Conservation (phyloP, 176 grass and related monocot genomes). For the Bromus sterilis region DNA sequence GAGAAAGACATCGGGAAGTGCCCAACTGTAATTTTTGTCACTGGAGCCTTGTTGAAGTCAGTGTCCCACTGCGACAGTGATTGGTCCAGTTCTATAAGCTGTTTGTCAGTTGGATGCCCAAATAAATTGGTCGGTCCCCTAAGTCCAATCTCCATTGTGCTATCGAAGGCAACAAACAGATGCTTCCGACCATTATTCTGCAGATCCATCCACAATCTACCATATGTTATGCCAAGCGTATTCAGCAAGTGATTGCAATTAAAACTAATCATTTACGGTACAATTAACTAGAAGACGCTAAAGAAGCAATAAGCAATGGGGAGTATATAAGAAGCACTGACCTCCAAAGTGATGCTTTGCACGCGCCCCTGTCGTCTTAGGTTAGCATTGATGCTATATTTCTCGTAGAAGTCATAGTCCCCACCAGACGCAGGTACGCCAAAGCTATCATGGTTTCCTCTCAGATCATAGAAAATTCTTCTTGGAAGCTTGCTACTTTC, state of each 20-base stretch:
- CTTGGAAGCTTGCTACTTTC: constrained; percentile 59
- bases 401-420: constrained; percentile 65
- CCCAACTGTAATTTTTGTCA: constrained; percentile 69
- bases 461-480: constrained; percentile 80
- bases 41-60: constrained; percentile 32
- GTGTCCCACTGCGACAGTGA: constrained; percentile 67
- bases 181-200: constrained; percentile 72
- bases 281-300: neutral
- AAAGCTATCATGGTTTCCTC: constrained; percentile 92
- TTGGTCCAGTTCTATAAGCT: constrained; percentile 55
- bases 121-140: constrained; percentile 92
- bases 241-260: neutral
- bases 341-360: constrained; percentile 80
- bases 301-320: neutral
- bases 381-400: constrained; percentile 76
- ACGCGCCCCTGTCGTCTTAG: constrained; percentile 44
- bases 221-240: constrained; percentile 1
- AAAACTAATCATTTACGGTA: neutral
- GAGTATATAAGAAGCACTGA: constrained; percentile 32
- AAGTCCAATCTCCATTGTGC: constrained; percentile 64
- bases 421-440: constrained; percentile 57
- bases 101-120: constrained; percentile 83
- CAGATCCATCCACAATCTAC: constrained; percentile 29
- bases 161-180: constrained; percentile 94
- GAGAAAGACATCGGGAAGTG: constrained; percentile 93